phyloP scores from a whole-genome alignment of 768 basidiomycete species.

The Xerocomellus amylosporus region DNA sequence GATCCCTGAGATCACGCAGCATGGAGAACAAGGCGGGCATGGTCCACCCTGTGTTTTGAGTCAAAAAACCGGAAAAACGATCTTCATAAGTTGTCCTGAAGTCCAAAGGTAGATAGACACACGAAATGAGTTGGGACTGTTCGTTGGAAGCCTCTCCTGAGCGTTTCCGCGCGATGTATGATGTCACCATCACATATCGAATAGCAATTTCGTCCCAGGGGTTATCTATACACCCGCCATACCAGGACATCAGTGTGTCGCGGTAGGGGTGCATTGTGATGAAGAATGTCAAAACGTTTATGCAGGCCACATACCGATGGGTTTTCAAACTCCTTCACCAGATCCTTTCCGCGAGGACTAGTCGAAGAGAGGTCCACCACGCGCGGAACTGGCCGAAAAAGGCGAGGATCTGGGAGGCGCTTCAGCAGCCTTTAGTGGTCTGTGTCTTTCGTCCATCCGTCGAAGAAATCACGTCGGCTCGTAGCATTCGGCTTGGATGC shows the following conservation, averaged over 20 bases:
- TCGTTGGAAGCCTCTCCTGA: conserved; percentile 77
- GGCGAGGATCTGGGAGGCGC: too few species aligned
- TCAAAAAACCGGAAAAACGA: conserved; percentile 75
- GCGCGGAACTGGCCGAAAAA: too few species aligned
- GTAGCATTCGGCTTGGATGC: too few species aligned
- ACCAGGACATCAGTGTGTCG: conserved; percentile 19
- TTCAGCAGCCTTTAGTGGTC: too few species aligned
- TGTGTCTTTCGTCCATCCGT: too few species aligned
- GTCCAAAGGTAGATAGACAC: conserved; percentile 33
- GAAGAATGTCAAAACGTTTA: background rate
- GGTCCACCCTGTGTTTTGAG: conserved; percentile 83
- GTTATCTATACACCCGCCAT: conserved; percentile 60
- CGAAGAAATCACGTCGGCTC: too few species aligned
- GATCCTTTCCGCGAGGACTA: conserved; percentile 71
- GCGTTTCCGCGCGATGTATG: conserved; percentile 64
- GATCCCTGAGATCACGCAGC: conserved; percentile 74
- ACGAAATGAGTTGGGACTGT: conserved; percentile 74
- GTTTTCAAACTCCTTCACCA: conserved; percentile 70
- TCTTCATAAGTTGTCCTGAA: background rate
- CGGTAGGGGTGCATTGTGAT: conserved; percentile 34
- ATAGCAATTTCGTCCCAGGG: conserved; percentile 90
- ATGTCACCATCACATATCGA: conserved; percentile 75
- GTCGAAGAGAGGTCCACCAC: conserved; percentile 36
- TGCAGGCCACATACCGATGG: conserved; percentile 40
- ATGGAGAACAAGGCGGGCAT: conserved; percentile 80